Evolutionary conservation across 768 basidiomycete species (phyloP).

Genomic region (Leccinellum albellum): DNA sequence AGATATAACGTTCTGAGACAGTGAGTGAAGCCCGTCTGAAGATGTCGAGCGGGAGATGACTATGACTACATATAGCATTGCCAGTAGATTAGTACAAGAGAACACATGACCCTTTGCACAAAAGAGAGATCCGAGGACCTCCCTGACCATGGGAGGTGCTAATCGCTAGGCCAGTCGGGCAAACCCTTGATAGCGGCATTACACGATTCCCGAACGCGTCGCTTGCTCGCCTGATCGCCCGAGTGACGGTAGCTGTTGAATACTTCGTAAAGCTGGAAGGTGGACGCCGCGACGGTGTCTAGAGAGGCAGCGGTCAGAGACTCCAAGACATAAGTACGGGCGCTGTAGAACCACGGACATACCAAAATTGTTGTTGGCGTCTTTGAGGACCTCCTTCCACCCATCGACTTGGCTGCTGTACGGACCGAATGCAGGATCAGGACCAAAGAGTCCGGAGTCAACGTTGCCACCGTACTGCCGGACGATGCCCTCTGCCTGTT

Average conservation of each 20-base stretch:
- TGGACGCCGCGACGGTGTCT: conserved; percentile 57
- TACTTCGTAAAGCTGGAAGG: conserved; percentile 76
- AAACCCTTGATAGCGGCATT: conserved; percentile 69
- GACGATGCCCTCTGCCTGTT: conserved; percentile 49
- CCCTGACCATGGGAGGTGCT: background rate
- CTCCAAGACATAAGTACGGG: background rate
- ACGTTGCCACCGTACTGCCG: conserved; percentile 39
- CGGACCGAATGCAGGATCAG: conserved; percentile 34
- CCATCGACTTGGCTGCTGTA: conserved; percentile 52
- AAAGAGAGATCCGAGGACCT: background rate
- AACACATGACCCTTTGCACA: background rate
- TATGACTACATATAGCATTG: background rate
- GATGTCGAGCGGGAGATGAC: background rate
- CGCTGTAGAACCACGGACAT: conserved; percentile 13
- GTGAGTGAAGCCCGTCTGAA: no score
- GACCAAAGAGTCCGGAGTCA: conserved; percentile 27
- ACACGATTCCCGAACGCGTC: conserved; percentile 71
- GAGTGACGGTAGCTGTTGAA: conserved; percentile 72
- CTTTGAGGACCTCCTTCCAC: conserved; percentile 57
- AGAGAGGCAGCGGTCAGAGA: background rate
- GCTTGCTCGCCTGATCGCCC: conserved; percentile 64
- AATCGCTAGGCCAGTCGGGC: conserved; percentile 66
- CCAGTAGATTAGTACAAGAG: conserved; percentile 5
- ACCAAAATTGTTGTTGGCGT: conserved; percentile 54
- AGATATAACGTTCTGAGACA: no score